phyloP scores from a whole-genome alignment of 176 grass and related monocot genomes.

The Oryza brachyantha region DNA sequence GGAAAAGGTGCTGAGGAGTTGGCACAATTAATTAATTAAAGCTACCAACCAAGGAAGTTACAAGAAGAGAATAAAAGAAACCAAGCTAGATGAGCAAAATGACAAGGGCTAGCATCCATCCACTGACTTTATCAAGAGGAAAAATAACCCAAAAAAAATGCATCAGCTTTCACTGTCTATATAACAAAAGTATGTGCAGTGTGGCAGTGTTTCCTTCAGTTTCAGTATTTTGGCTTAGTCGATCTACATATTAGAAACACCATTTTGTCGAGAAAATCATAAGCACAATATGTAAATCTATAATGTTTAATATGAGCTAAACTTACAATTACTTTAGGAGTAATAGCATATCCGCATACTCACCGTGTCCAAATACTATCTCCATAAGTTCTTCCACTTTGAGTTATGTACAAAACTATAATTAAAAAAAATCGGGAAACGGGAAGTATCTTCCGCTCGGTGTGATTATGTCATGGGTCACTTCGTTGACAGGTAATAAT shows the following conservation, averaged over 20 bases:
- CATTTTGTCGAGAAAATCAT: not conserved
- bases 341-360: too few relatives aligned
- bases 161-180: conserved; percentile 1
- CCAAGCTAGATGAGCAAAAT: not conserved
- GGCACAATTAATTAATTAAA: not conserved
- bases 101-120: not conserved
- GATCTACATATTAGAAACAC: too few relatives aligned
- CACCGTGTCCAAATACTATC: too few relatives aligned
- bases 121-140: not conserved
- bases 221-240: not conserved
- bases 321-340: not conserved
- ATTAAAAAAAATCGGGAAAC: too few relatives aligned
- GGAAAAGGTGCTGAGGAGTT: not conserved
- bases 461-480: too few relatives aligned
- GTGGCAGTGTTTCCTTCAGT: too few relatives aligned
- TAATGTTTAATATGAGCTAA: not conserved
- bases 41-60: not conserved
- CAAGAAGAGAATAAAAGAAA: not conserved
- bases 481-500: too few relatives aligned
- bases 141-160: not conserved
- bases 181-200: not conserved
- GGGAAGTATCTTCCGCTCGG: too few relatives aligned
- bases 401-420: too few relatives aligned
- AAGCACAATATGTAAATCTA: not conserved
- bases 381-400: too few relatives aligned